A percentile compares a stretch with the other conserved stretches of the same genome.
Conservation (phyloP, 2,329 filamentous ascomycete genomes). For the Paraphaeosphaeria minitans region DNA sequence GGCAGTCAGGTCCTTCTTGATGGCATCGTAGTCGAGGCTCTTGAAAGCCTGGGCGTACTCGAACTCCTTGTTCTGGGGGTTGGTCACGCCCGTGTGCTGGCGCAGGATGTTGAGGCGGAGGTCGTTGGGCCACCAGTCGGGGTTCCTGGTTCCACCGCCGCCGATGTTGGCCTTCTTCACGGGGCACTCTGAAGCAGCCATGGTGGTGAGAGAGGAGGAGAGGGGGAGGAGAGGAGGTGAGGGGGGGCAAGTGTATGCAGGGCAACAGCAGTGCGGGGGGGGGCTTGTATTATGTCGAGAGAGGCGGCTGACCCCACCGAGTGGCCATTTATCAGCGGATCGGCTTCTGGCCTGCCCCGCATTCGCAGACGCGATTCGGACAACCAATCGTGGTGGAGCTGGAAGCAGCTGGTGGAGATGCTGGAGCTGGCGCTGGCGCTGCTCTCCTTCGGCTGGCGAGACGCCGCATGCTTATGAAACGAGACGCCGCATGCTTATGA, state of each 20-base stretch:
- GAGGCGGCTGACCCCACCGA: conserved; percentile 9
- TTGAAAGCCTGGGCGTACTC: conserved; percentile 77
- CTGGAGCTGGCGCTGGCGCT: no score
- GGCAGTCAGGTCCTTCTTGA: conserved; percentile 75
- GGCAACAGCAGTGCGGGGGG: background rate
- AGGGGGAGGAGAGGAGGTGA: no score
- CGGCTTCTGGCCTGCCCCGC: conserved; percentile 11
- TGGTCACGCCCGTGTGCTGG: conserved; percentile 67
- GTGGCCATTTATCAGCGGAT: conserved; percentile 8
- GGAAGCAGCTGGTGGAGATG: background rate
- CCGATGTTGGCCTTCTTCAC: conserved; percentile 41
- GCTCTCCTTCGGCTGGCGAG: conserved; percentile 5
- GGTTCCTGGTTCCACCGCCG: conserved; percentile 70
- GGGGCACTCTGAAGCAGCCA: conserved; percentile 44
- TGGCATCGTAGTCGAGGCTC: conserved; percentile 68
- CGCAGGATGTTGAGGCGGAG: conserved; percentile 74
- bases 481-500: conserved; percentile 8
- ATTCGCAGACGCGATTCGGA: conserved; percentile 9
- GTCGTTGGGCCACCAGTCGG: conserved; percentile 76
- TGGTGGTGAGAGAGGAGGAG: conserved; percentile 26
- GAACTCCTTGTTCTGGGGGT: conserved; percentile 69
- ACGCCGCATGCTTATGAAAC: conserved; percentile 11
- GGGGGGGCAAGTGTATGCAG: background rate
- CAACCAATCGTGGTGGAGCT: background rate
- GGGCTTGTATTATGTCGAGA: background rate